Percentiles rank a stretch among this genome's conserved stretches.
phyloP scores from a whole-genome alignment of 768 basidiomycete species.

The Tylopilus cervinicoccineus region DNA sequence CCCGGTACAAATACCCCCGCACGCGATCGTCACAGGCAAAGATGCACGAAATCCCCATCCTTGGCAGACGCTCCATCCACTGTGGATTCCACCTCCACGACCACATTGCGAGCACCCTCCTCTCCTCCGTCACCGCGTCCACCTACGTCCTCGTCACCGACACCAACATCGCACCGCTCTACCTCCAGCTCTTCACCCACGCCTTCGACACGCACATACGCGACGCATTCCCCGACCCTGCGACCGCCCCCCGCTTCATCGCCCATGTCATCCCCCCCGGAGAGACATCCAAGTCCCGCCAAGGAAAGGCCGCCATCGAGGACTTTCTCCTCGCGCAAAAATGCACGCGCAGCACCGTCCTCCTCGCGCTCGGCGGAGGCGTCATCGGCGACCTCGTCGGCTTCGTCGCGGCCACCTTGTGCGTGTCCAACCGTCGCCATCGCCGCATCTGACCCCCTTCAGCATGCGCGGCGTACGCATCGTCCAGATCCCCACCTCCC shows the following conservation, averaged over 20 bases:
- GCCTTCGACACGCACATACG: slow-evolving; percentile 54
- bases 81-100: slow-evolving; percentile 90
- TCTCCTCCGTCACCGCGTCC: slow-evolving; percentile 67
- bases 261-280: slow-evolving; percentile 81
- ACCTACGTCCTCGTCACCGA: slow-evolving; percentile 93
- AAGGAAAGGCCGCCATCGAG: slow-evolving; percentile 90
- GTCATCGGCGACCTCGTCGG: slow-evolving; percentile 97
- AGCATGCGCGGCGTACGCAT: slow-evolving; percentile 98
- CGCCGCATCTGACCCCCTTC: slow-evolving; percentile 2
- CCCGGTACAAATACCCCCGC: slow-evolving; percentile 2
- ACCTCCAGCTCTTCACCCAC: slow-evolving; percentile 57
- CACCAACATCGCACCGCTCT: slow-evolving; percentile 79
- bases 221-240: slow-evolving; percentile 14
- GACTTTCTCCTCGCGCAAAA: slow-evolving; percentile 85
- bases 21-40: too few species aligned
- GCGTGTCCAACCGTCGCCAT: slow-evolving; percentile 24
- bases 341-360: slow-evolving; percentile 90
- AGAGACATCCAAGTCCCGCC: slow-evolving; percentile 87
- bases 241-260: slow-evolving; percentile 60
- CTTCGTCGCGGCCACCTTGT: slow-evolving; percentile 97
- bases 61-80: slow-evolving; percentile 84
- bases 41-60: slow-evolving; percentile 65
- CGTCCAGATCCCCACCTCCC: slow-evolving; percentile 93
- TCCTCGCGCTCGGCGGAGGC: slow-evolving; percentile 92
- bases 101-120: slow-evolving; percentile 76